Percentiles rank a stretch among this genome's conserved stretches.
These are phyloP conservation scores for Metarhizium sp. DNA, from an alignment of 2,329 filamentous ascomycete genomes.

Conservation along the genomic window DNA sequence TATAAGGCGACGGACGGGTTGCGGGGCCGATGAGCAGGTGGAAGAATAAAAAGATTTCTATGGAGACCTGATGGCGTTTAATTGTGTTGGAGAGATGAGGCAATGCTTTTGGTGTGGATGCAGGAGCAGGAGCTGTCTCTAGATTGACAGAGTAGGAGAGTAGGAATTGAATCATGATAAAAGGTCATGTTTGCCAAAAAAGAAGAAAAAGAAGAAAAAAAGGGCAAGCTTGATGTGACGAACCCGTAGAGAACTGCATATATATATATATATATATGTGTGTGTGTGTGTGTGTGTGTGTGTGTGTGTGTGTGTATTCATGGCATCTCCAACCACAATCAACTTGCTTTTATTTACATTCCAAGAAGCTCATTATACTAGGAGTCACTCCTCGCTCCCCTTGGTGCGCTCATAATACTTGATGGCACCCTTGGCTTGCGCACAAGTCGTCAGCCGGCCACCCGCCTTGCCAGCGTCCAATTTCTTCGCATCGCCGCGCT, in stretches of 20 bases:
- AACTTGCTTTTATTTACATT: neutral
- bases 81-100: neutral
- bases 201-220: neutral
- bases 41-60: neutral
- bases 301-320: neutral
- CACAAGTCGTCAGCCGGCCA: slow-evolving; percentile 43
- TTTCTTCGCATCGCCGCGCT: slow-evolving; percentile 37
- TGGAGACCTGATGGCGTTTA: neutral
- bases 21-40: neutral
- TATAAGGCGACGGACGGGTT: slow-evolving; percentile 1
- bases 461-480: slow-evolving; percentile 36
- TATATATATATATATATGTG: neutral
- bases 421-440: slow-evolving; percentile 40
- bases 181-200: neutral
- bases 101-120: neutral
- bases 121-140: neutral
- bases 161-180: neutral
- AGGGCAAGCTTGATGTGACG: neutral
- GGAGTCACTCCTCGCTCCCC: slow-evolving; percentile 14
- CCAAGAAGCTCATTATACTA: neutral
- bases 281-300: too few species aligned
- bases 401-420: slow-evolving; percentile 42
- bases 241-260: neutral
- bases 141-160: neutral
- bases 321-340: neutral